Evolutionary conservation across 2,329 filamentous ascomycete genomes (phyloP), one percentile per base, ranked within the genome.

Genomic region (Thielaviopsis ethacetica): DNA sequence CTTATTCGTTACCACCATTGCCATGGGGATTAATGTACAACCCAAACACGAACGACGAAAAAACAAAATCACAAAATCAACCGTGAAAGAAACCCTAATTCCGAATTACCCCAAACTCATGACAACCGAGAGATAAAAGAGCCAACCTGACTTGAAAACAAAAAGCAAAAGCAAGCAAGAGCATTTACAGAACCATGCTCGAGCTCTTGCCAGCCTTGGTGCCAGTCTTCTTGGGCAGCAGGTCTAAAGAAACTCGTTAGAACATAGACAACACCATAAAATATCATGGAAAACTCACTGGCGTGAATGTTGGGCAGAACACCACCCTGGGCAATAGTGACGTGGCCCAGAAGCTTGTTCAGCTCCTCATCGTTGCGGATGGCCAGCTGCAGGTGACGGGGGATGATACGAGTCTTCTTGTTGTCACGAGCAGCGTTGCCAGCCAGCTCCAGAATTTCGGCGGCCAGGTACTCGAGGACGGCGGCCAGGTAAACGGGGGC

Each of bases 341-440:
- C 90, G 73, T 95, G 89, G 61, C 91, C 91, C 65, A 95, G 81
- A 63, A 95, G 85, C 83, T 95, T 97, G 87, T 97, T 96, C 87
- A 97, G 75, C 78, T 98, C 93, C 83, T 97, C 91, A 75, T 97
- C 91, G 79, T 96, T 96, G 71, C 93, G 86, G 80, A 98, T 98
- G 76, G 93, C 93, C 68, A 98, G 89, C 80, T 98, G 93, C 54
- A 98, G 84, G 76, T 98, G 93, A 76, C 93, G 90, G 65, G 93
- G 93, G 63, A 97, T 98, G 79, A 98, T 98, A 86, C 93, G 91
- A 65, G 91, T 98, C 87, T 97, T 97, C 88, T 98, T 98, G 85
- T 97, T 96, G 79, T 98, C 93, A 68, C 93, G 91, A 64, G 93
- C 93, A 69, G 93, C 93, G 75, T 98, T 98, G 68, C 93, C 93